Conservation (phyloP, 495 filamentous ascomycete species). For the Talaromyces nanjingensis region DNA sequence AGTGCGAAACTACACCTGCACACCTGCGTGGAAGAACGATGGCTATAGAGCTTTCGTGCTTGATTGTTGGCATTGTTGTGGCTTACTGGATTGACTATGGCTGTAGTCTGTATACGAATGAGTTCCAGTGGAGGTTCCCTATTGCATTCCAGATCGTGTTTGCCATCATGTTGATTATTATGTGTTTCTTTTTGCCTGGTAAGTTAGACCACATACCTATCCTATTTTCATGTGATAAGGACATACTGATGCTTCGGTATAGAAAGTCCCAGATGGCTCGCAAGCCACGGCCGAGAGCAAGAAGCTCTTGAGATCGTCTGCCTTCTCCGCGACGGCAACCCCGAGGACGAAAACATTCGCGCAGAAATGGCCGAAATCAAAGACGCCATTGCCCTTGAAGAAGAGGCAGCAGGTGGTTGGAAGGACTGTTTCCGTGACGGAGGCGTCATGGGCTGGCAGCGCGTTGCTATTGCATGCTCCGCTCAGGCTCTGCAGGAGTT, state of each 20-base stretch:
- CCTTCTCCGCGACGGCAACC: constrained; percentile 18
- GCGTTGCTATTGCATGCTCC: constrained; percentile 43
- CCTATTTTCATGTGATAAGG: constrained; percentile 14
- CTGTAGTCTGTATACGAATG: constrained; percentile 37
- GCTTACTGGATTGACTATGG: constrained; percentile 57
- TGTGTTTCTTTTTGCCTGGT: constrained; percentile 60
- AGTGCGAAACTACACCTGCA: constrained; percentile 69
- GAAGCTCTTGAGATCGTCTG: constrained; percentile 49
- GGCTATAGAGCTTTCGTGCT: constrained; percentile 69
- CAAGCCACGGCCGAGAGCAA: constrained; percentile 41
- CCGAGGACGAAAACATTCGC: constrained; percentile 16
- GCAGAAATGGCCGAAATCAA: constrained; percentile 25
- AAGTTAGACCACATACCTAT: constrained; percentile 48
- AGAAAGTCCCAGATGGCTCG: constrained; percentile 49
- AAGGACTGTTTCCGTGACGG: constrained; percentile 10
- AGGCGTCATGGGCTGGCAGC: constrained; percentile 10
- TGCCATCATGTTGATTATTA: constrained; percentile 44
- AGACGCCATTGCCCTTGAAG: constrained; percentile 19
- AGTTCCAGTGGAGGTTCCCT: constrained; percentile 51
- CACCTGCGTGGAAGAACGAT: constrained; percentile 64
- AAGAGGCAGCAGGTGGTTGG: constrained; percentile 6
- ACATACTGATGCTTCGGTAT: neutral
- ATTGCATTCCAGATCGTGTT: constrained; percentile 55
- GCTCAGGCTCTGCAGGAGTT: constrained; percentile 48
- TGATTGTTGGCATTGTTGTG: constrained; percentile 65